phyloP scores from a whole-genome alignment of 805 yeast species.

The Pichia cabralensis region DNA sequence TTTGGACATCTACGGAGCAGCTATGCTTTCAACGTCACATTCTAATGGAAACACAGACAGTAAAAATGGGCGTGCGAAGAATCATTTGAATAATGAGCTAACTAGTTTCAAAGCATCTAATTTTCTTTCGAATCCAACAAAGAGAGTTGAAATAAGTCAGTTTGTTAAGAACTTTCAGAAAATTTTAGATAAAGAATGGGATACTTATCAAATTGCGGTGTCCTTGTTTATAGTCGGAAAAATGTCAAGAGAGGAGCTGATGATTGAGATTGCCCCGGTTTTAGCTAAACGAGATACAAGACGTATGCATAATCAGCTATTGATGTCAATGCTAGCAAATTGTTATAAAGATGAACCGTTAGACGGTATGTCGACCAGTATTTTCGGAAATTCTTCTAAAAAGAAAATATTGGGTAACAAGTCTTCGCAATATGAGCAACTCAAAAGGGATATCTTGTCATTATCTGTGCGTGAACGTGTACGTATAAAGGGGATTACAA shows the following conservation, averaged over 20 bases:
- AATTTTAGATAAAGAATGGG: constrained; percentile 75
- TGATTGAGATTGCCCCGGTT: constrained; percentile 45
- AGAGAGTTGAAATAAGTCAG: constrained; percentile 48
- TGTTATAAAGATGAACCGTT: constrained; percentile 67
- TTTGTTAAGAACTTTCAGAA: constrained; percentile 67
- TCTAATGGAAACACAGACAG: no score
- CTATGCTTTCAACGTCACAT: no score
- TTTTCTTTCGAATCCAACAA: constrained; percentile 10
- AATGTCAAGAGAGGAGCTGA: constrained; percentile 66
- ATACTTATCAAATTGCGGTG: constrained; percentile 68
- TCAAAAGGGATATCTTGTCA: constrained; percentile 80
- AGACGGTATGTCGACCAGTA: constrained; percentile 39
- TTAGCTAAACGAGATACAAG: constrained; percentile 36
- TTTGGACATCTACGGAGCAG: no score
- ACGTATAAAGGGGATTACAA: constrained; percentile 71
- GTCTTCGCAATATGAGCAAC: constrained; percentile 65
- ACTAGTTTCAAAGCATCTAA: no score
- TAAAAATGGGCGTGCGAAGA: no score
- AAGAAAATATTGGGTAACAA: constrained; percentile 41
- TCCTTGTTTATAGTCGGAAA: constrained; percentile 71
- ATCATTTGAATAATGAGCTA: no score
- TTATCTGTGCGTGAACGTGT: constrained; percentile 77
- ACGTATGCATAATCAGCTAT: constrained; percentile 71
- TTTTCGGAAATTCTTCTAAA: constrained; percentile 33
- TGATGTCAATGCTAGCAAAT: constrained; percentile 76